Percentiles rank a stretch among this genome's conserved stretches.
These are phyloP conservation scores for Bipolaris cookei DNA, from an alignment of 2,329 filamentous ascomycete genomes.

Conservation along the genomic window DNA sequence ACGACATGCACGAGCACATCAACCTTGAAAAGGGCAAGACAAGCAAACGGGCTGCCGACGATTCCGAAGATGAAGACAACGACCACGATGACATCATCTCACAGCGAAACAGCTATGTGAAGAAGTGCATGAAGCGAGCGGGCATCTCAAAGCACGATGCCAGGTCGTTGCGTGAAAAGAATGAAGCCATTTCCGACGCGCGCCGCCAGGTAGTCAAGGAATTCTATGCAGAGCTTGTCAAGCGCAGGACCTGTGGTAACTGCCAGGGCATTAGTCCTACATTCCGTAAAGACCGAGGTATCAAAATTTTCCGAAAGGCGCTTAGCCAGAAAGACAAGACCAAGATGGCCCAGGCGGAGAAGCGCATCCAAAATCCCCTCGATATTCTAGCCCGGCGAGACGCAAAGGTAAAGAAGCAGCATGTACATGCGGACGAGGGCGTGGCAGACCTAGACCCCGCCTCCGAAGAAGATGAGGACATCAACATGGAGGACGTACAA, in stretches of 20 bases:
- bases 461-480: conserved; percentile 53
- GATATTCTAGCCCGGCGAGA: conserved; percentile 61
- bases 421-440: conserved; percentile 67
- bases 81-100: conserved; percentile 64
- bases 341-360: conserved; percentile 73
- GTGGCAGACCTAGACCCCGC: conserved; percentile 66
- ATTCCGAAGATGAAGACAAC: conserved; percentile 69
- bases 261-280: conserved; percentile 65
- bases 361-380: conserved; percentile 74
- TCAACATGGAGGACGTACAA: conserved; percentile 43
- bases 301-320: conserved; percentile 91
- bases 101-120: conserved; percentile 72
- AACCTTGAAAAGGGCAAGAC: conserved; percentile 49
- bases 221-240: conserved; percentile 76
- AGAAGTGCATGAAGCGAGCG: conserved; percentile 69
- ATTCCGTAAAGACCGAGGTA: conserved; percentile 87
- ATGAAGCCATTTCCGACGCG: conserved; percentile 80
- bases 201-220: conserved; percentile 78
- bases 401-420: conserved; percentile 53
- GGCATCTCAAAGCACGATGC: conserved; percentile 53
- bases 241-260: conserved; percentile 71
- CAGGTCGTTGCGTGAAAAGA: conserved; percentile 67
- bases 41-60: conserved; percentile 52
- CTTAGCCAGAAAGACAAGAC: conserved; percentile 75
- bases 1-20: conserved; percentile 56